Percentiles rank a stretch among this genome's conserved stretches.
These are phyloP conservation scores for Syzygium oleosum DNA, from an alignment of 345 rosid genomes.

Conservation along the genomic window DNA sequence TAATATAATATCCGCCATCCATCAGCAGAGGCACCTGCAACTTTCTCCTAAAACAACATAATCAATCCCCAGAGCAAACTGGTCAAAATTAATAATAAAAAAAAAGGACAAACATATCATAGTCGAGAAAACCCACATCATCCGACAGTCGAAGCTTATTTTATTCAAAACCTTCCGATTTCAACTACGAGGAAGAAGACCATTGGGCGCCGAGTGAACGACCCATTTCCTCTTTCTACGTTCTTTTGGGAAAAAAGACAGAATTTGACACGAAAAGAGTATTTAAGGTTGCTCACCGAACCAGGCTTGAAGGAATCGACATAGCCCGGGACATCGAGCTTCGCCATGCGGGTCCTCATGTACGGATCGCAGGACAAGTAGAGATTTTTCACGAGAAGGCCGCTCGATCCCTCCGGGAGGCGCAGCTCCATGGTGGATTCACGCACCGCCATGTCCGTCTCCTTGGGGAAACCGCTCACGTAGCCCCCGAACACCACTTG, in stretches of 20 bases:
- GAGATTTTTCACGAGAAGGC: neutral
- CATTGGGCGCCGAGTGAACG: neutral
- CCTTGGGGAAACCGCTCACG: constrained; percentile 31
- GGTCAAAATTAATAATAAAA: neutral
- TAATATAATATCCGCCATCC: neutral
- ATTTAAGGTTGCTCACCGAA: neutral
- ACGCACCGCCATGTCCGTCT: constrained; percentile 18
- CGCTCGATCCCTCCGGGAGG: neutral
- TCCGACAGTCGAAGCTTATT: neutral
- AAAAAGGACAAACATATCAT: neutral
- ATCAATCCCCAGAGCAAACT: neutral
- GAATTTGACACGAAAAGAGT: neutral
- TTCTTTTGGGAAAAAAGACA: neutral
- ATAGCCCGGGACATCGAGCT: neutral
- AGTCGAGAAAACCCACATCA: neutral
- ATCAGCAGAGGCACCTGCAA: neutral
- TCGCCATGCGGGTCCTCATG: neutral
- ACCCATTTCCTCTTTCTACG: neutral
- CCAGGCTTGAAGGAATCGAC: neutral
- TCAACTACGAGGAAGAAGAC: neutral
- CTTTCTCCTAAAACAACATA: neutral
- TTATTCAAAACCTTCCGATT: neutral
- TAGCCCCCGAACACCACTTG: constrained; percentile 27
- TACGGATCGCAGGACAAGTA: neutral
- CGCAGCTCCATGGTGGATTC: neutral